Base-by-base conservation (phyloP, 1,139 yeast genomes). In the Protomyces inundatus region DNA sequence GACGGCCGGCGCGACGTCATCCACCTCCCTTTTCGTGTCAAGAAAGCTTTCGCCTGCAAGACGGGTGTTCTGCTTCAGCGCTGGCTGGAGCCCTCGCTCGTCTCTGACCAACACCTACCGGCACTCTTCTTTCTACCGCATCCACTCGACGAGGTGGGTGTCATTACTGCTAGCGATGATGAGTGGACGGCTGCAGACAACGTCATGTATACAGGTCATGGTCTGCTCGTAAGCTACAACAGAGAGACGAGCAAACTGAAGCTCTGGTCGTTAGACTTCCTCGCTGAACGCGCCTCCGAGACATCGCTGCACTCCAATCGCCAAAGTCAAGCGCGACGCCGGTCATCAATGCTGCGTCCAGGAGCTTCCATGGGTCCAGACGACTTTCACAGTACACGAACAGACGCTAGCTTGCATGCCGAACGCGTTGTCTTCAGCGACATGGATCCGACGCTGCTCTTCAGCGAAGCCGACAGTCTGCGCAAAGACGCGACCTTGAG, bases 401-500 rank as follows among this genome's bases (percentile, higher is more conserved):
- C 55, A n/a, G 62, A 58, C 14, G 16, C 30, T 5, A 16, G 48
- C 4, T 51, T 45, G 61, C 65, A 51, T 65, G 55, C 32, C 54
- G 67, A 57, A 59, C 48, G 70, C 70, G 36, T 66, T 45, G 62
- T 72, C 68, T 52, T 60, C 35, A 35, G 35, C n/a, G 61, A 35
- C 14, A 30, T 57, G 40, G 56, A 54, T 32, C 55, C 62, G 30
- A 34, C 50, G 34, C 50, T 53, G 23, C 40, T 51, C 9, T 63
- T 57, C 23, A 54, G 40, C 33, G 57, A 52, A 46, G 60, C 51
- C 30, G 48, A 36, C 1, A 69, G 72, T 2, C 74, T 83, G 53
- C 76, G 82, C 54, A 88, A 87, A 69, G 95, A 89, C 72, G 80
- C 86, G 72, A 84, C 86, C 23, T 76, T 88, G 66, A 84, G 90